Conservation (phyloP, 108 stramenopile species). For the Fragilariopsis cylindrus region DNA sequence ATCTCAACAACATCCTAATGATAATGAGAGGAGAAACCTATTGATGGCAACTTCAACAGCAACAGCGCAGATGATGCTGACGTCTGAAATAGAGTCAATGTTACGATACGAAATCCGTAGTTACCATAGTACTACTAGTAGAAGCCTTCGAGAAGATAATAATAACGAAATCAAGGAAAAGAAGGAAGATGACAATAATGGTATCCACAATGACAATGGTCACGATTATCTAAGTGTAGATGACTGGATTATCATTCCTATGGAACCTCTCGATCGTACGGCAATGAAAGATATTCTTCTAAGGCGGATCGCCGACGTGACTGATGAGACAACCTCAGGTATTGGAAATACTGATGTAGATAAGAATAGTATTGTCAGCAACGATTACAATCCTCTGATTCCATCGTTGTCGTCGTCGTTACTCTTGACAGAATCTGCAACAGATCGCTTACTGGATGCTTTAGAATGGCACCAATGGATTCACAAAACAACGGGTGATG, state of each 20-base stretch:
- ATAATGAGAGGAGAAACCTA: background rate
- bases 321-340: background rate
- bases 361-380: background rate
- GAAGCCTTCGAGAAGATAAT: background rate
- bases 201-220: background rate
- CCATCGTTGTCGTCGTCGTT: constrained; percentile 1
- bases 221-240: no score
- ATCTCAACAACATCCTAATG: background rate
- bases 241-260: background rate
- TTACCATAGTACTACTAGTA: background rate
- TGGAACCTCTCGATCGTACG: background rate
- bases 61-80: background rate
- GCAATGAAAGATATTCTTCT: background rate
- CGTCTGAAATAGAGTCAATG: background rate
- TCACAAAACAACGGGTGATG: constrained; percentile 17
- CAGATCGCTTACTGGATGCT: constrained; percentile 9
- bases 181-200: no score
- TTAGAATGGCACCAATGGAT: constrained; percentile 40
- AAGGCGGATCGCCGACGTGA: background rate
- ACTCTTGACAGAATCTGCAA: background rate
- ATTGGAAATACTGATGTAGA: background rate
- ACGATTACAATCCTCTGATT: constrained; percentile 1
- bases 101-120: background rate
- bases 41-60: background rate
- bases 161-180: background rate